phyloP scores from a whole-genome alignment of 495 filamentous ascomycete genomes.

The Xylaria bambusicola region DNA sequence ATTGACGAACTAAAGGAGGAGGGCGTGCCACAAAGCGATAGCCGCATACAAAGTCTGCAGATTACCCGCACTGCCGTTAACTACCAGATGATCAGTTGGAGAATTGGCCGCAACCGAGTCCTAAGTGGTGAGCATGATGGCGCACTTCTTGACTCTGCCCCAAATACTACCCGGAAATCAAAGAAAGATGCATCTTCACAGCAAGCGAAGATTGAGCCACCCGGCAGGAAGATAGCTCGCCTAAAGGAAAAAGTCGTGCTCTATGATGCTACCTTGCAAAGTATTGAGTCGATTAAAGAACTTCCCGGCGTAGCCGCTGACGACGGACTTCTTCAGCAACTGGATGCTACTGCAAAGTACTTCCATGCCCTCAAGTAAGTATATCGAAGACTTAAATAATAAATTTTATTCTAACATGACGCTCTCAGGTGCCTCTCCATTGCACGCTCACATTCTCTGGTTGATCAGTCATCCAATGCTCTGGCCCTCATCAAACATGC shows the following conservation, averaged over 20 bases:
- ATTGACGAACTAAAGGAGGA: conserved; percentile 87
- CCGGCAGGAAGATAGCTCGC: conserved; percentile 67
- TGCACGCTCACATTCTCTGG: conserved; percentile 77
- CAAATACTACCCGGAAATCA: conserved; percentile 42
- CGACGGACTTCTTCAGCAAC: conserved; percentile 67
- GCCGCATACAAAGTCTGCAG: conserved; percentile 87
- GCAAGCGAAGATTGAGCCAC: conserved; percentile 59
- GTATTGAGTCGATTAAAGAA: conserved; percentile 85
- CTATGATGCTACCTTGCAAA: conserved; percentile 89
- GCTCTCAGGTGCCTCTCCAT: conserved; percentile 74
- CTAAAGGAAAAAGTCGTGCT: conserved; percentile 86
- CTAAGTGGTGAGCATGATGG: conserved; percentile 81
- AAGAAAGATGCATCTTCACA: conserved; percentile 45
- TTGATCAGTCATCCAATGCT: conserved; percentile 72
- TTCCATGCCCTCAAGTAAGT: conserved; percentile 85
- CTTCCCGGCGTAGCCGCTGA: conserved; percentile 92
- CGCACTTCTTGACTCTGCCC: conserved; percentile 56
- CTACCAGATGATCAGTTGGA: conserved; percentile 90
- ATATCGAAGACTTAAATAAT: not conserved
- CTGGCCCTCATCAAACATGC: conserved; percentile 81
- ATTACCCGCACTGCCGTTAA: conserved; percentile 91
- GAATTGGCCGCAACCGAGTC: conserved; percentile 88
- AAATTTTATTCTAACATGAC: not conserved
- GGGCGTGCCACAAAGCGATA: conserved; percentile 80
- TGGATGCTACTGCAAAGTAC: conserved; percentile 76